A percentile compares a stretch with the other conserved stretches of the same genome.
Evolutionary conservation across 2,329 filamentous ascomycete genomes (phyloP).

Genomic region (Fonsecaea multimorphosa): DNA sequence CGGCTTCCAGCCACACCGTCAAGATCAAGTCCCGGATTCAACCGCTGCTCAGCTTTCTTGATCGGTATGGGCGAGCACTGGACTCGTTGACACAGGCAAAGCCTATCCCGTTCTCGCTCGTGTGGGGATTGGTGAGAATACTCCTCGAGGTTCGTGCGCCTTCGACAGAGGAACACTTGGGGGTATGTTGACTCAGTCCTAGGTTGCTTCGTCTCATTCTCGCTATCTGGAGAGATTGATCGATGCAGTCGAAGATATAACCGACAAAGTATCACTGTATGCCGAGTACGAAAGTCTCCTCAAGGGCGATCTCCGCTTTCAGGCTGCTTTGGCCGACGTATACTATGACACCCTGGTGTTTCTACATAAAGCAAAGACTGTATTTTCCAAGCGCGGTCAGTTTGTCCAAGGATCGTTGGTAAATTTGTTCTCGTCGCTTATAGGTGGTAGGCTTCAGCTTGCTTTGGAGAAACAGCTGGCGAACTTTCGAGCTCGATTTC

Average conservation of each 20-base stretch:
- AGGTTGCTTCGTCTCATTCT: background rate
- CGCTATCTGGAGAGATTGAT: background rate
- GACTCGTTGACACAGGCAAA: background rate
- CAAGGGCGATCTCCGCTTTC: background rate
- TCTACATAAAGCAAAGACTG: background rate
- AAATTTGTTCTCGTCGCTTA: background rate
- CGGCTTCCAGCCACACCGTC: background rate
- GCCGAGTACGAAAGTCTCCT: background rate
- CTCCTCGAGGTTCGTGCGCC: background rate
- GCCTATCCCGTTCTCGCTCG: background rate
- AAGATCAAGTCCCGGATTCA: background rate
- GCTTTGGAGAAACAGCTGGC: background rate
- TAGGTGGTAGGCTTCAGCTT: background rate
- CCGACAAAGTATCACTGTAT: background rate
- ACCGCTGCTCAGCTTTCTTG: background rate
- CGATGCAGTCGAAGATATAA: background rate
- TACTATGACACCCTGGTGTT: slow-evolving; percentile 1
- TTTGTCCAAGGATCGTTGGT: background rate
- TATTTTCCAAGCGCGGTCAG: background rate
- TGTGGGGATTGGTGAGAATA: background rate
- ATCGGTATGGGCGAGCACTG: background rate
- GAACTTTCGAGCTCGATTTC: background rate
- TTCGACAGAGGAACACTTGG: background rate
- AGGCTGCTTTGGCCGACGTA: background rate
- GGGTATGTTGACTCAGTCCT: background rate